Conservation (phyloP, 257 asterid genomes). For the Salvia miltiorrhiza region DNA sequence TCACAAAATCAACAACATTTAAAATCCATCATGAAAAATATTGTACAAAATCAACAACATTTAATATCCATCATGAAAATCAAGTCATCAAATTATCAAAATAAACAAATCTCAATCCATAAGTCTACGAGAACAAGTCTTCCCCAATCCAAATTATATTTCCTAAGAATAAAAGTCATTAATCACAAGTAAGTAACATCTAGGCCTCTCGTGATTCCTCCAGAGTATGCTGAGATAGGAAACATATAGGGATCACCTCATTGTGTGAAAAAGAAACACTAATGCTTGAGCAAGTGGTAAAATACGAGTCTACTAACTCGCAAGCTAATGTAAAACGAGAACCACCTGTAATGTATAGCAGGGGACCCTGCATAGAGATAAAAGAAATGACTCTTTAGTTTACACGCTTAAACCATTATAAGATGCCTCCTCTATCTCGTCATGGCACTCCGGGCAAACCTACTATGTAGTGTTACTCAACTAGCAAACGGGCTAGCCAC, state of each 20-base stretch:
- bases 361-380: neutral
- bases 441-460: no score
- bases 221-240: conserved; percentile 8
- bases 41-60: no score
- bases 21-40: no score
- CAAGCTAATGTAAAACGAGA: neutral
- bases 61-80: no score
- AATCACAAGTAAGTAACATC: conserved; percentile 11
- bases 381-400: neutral
- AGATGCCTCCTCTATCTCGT: neutral
- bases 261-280: neutral
- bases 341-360: neutral
- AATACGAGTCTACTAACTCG: neutral
- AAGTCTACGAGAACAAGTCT: no score
- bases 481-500: neutral
- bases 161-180: no score
- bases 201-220: neutral
- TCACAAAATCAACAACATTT: no score
- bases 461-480: no score
- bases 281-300: neutral
- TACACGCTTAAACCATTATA: neutral
- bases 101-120: no score
- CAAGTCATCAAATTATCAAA: no score
- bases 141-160: no score
- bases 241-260: neutral